Evolutionary conservation across 768 basidiomycete genomes (phyloP).

Genomic region (Saitozyma sp.): DNA sequence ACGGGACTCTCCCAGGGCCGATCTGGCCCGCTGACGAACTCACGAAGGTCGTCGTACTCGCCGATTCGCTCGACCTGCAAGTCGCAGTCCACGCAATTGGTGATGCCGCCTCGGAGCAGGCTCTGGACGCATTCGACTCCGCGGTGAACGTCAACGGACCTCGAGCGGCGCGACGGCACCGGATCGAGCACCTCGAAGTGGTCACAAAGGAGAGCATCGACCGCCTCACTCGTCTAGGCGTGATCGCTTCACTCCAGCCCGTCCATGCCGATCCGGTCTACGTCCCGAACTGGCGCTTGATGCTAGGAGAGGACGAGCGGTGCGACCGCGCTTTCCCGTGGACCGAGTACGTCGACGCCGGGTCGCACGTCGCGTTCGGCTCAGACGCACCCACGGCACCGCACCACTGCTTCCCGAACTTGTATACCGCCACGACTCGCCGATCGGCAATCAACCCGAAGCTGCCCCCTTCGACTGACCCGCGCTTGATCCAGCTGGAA

Average conservation of each 20-base stretch:
- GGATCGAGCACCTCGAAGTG: conserved; percentile 32
- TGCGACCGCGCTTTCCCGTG: conserved; percentile 26
- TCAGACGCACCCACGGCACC: conserved; percentile 28
- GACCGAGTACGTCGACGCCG: conserved; percentile 18
- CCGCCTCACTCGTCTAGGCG: conserved; percentile 17
- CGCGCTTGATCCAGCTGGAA: conserved; percentile 2
- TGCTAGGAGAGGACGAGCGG: conserved; percentile 24
- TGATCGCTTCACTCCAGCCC: conserved; percentile 30
- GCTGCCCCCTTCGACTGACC: neutral
- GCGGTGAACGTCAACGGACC: neutral
- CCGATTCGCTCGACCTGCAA: conserved; percentile 23
- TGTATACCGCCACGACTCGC: conserved; percentile 28
- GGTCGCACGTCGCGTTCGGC: conserved; percentile 20
- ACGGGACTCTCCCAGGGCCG: conserved; percentile 16
- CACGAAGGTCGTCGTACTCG: conserved; percentile 14
- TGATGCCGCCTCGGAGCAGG: conserved; percentile 25
- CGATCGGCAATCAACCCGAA: conserved; percentile 20
- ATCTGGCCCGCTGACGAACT: conserved; percentile 24
- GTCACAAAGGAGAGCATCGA: conserved; percentile 17
- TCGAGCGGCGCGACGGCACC: conserved; percentile 7
- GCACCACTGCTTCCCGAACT: conserved; percentile 19
- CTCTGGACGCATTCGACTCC: conserved; percentile 23
- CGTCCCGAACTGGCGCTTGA: conserved; percentile 17
- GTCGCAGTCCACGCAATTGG: conserved; percentile 30
- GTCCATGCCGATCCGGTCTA: conserved; percentile 29